These are phyloP conservation scores for Filosporella fistucella DNA, from an alignment of 495 filamentous ascomycete species.

Conservation along the genomic window DNA sequence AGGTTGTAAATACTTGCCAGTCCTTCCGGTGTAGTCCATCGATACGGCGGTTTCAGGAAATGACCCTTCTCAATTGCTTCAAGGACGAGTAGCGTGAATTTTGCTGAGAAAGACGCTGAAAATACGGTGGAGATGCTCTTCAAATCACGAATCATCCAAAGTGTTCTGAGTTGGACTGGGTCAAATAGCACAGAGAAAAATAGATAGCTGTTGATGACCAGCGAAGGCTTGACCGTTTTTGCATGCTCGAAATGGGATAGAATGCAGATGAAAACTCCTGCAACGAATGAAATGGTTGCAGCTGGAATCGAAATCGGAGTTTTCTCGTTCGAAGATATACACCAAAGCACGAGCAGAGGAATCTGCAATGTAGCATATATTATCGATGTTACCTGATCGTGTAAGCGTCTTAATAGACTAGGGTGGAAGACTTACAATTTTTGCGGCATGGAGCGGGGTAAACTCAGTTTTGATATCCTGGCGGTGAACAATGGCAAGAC, in stretches of 20 bases:
- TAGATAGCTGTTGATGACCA: slow-evolving; percentile 56
- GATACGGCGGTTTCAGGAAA: slow-evolving; percentile 4
- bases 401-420: too few species aligned
- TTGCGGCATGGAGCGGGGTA: slow-evolving; percentile 2
- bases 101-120: neutral
- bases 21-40: slow-evolving; percentile 37
- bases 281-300: slow-evolving; percentile 36
- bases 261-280: slow-evolving; percentile 24
- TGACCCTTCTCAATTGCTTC: slow-evolving; percentile 14
- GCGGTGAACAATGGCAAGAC: slow-evolving; percentile 34
- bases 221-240: slow-evolving; percentile 40
- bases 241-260: slow-evolving; percentile 38
- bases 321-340: slow-evolving; percentile 21
- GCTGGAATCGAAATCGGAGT: slow-evolving; percentile 30
- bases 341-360: slow-evolving; percentile 43
- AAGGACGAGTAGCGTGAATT: neutral
- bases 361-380: slow-evolving; percentile 29
- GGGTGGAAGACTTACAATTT: slow-evolving; percentile 3
- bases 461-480: slow-evolving; percentile 31
- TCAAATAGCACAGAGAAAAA: slow-evolving; percentile 56
- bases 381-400: neutral
- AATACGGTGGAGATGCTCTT: slow-evolving; percentile 1
- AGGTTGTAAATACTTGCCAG: slow-evolving; percentile 45
- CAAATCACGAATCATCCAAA: slow-evolving; percentile 34
- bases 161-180: slow-evolving; percentile 33